These are phyloP conservation scores for Tetrapisispora fleetii DNA, from an alignment of 805 yeast genomes.

Conservation along the genomic window DNA sequence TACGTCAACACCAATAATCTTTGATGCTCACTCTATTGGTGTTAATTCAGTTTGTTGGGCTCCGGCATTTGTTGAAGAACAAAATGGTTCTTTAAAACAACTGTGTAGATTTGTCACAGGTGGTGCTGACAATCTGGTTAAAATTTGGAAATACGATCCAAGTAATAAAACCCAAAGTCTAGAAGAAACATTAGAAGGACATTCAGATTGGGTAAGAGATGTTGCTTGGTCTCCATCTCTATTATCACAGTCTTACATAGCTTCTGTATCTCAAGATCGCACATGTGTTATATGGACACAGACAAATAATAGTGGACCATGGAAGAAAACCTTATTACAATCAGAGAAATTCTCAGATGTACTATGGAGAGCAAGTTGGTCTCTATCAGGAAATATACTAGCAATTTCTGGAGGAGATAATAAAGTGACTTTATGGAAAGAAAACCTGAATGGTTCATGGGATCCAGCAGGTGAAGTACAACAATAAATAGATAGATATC, in stretches of 20 bases:
- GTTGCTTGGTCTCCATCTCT: conserved; percentile 97
- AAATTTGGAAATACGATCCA: conserved; percentile 70
- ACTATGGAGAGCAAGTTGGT: conserved; percentile 98
- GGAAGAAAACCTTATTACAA: conserved; percentile 74
- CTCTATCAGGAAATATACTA: conserved; percentile 85
- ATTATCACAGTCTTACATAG: conserved; percentile 78
- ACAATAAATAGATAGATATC: conserved; percentile 35
- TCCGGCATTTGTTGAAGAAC: conserved; percentile 37
- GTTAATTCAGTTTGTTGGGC: conserved; percentile 96
- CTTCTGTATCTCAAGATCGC: conserved; percentile 94
- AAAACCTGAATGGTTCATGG: conserved; percentile 87
- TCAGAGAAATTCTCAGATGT: conserved; percentile 89
- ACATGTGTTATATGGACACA: conserved; percentile 94
- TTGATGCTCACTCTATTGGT: conserved; percentile 83
- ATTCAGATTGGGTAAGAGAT: conserved; percentile 97
- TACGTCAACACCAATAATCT: conserved; percentile 45
- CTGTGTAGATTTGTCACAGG: conserved; percentile 81
- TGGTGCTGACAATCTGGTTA: conserved; percentile 90
- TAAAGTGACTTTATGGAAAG: conserved; percentile 94
- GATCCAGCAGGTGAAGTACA: conserved; percentile 89
- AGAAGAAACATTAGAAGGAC: conserved; percentile 79
- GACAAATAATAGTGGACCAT: conserved; percentile 50
- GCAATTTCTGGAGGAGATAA: conserved; percentile 97
- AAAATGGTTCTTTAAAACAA: conserved; percentile 30
- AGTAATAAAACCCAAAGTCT: conserved; percentile 50